These are phyloP conservation scores for Blastobotrys peoriensis DNA, from an alignment of 805 yeast species.

Conservation along the genomic window DNA sequence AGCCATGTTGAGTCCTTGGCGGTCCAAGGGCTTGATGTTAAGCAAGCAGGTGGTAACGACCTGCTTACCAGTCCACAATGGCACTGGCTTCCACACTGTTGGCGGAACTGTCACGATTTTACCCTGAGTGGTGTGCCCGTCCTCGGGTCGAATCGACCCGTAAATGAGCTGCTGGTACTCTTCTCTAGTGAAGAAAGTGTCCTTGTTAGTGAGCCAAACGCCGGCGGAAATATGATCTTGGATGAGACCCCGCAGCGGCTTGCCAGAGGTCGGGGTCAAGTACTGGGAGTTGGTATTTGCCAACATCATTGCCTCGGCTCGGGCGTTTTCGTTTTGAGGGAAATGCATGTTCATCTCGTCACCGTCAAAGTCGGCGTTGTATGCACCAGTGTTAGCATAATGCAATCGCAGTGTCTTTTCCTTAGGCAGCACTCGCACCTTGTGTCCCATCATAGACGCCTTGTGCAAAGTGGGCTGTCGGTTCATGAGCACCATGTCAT, in stretches of 20 bases:
- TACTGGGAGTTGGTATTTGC: conserved; percentile 98
- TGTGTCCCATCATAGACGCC: conserved; percentile 99
- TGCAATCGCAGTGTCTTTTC: conserved; percentile 95
- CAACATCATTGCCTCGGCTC: conserved; percentile 89
- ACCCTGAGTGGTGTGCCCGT: conserved; percentile 70
- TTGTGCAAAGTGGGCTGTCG: conserved; percentile 99
- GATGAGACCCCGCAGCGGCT: conserved; percentile 97
- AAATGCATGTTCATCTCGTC: conserved; percentile 99
- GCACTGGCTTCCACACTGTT: conserved; percentile 75
- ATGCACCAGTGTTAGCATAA: conserved; percentile 98
- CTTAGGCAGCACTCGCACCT: conserved; percentile 92
- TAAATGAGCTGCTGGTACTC: conserved; percentile 89
- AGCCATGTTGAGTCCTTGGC: conserved; percentile 85
- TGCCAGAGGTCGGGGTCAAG: conserved; percentile 96
- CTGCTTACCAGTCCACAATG: conserved; percentile 98
- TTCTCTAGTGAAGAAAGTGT: conserved; percentile 84
- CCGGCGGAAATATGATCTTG: conserved; percentile 99
- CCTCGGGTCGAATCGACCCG: conserved; percentile 94
- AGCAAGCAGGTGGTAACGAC: conserved; percentile 84
- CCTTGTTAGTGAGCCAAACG: conserved; percentile 95
- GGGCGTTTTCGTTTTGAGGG: conserved; percentile 96
- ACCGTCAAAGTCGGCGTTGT: conserved; percentile 98
- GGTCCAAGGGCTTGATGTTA: conserved; percentile 77
- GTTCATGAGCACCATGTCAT: conserved; percentile 95
- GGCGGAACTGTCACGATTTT: conserved; percentile 81